Conservation (phyloP, 108 stramenopile genomes). For the Skeletonema menzelii region DNA sequence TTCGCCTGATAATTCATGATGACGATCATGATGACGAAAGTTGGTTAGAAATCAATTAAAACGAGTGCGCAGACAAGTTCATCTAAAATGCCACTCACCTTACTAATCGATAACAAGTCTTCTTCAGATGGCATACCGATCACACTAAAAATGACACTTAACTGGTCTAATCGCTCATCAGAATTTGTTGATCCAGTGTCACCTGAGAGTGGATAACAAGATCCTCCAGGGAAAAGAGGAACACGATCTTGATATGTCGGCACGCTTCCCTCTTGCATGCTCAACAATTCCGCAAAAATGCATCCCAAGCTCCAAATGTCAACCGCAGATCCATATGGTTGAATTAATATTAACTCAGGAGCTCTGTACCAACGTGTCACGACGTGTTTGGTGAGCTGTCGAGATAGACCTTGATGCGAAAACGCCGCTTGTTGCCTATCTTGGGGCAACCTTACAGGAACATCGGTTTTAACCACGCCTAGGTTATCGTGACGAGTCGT, state of each 20-base stretch:
- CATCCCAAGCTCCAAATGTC: constrained; percentile 97
- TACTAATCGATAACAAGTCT: constrained; percentile 78
- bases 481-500: constrained; percentile 5
- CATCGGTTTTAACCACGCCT: neutral
- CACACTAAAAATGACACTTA: constrained; percentile 96
- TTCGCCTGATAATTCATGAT: constrained; percentile 33
- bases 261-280: constrained; percentile 94
- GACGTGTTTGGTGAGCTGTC: constrained; percentile 97
- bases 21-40: neutral
- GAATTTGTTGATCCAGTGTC: constrained; percentile 55
- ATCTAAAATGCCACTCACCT: constrained; percentile 24
- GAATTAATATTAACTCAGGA: constrained; percentile 95
- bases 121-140: constrained; percentile 91
- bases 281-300: constrained; percentile 86
- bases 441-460: constrained; percentile 10
- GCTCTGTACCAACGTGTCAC: constrained; percentile 99
- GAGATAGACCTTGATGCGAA: constrained; percentile 55
- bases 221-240: constrained; percentile 96
- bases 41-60: neutral
- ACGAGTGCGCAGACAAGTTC: neutral
- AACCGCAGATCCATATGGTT: constrained; percentile 95
- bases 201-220: constrained; percentile 93
- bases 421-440: constrained; percentile 19
- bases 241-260: constrained; percentile 86
- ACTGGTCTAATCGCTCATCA: constrained; percentile 90